phyloP scores from a whole-genome alignment of 495 filamentous ascomycete genomes.

The Chaetomium cochliodes region DNA sequence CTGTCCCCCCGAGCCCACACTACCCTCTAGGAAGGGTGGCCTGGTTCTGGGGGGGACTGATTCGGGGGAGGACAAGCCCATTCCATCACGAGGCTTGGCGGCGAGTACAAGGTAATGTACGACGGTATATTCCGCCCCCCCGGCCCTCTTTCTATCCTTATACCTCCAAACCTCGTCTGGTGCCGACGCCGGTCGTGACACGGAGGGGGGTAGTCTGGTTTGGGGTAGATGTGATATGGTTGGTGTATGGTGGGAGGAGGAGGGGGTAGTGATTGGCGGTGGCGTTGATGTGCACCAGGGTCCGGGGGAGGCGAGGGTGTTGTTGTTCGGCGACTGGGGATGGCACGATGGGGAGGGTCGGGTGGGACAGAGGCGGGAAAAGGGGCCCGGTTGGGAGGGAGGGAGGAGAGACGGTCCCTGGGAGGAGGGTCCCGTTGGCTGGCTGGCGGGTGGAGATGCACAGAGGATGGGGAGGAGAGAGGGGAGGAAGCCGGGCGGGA shows the following conservation, averaged over 20 bases:
- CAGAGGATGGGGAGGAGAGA: not conserved
- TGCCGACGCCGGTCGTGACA: not conserved
- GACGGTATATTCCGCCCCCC: not conserved
- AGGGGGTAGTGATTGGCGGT: not conserved
- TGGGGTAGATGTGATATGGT: too few species aligned
- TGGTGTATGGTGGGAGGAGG: not conserved
- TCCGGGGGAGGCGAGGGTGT: not conserved
- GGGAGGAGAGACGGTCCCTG: not conserved
- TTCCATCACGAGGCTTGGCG: slow-evolving; percentile 17
- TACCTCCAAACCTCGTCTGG: not conserved
- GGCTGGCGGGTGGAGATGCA: too few species aligned
- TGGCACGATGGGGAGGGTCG: not conserved
- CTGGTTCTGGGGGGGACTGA: too few species aligned
- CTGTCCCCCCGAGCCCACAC: too few species aligned
- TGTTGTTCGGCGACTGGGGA: not conserved
- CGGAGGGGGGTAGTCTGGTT: not conserved
- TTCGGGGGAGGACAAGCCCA: not conserved
- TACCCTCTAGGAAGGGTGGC: too few species aligned
- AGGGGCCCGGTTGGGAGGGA: not conserved
- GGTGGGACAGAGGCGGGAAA: not conserved
- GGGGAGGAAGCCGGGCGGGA: not conserved
- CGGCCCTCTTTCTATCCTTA: too few species aligned
- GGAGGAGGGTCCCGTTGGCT: not conserved
- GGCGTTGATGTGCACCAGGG: too few species aligned
- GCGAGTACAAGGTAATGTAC: not conserved